Conservation (phyloP, 176 grass and related monocot genomes). For the Bothriochloa decipiens region DNA sequence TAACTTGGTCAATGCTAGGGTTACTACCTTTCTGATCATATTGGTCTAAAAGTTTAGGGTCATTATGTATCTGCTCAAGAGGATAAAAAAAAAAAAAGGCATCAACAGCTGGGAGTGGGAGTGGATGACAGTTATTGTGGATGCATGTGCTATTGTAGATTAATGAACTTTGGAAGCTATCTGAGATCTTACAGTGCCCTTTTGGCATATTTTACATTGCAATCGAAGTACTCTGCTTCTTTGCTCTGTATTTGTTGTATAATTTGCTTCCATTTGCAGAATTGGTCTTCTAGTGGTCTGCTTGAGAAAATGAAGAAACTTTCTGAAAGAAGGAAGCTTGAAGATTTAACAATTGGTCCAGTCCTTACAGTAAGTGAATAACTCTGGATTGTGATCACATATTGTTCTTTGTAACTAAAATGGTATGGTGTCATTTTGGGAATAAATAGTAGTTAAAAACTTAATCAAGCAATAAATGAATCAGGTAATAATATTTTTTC, state of each 20-base stretch:
- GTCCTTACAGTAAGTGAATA: slow-evolving; percentile 83
- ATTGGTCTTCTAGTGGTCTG: slow-evolving; percentile 79
- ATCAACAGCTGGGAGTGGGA: neutral
- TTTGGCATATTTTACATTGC: slow-evolving; percentile 11
- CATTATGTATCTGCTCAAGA: neutral
- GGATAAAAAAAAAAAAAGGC: neutral
- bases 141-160: neutral
- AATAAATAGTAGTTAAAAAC: neutral
- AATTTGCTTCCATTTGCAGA: slow-evolving; percentile 63
- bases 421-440: neutral
- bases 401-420: slow-evolving; percentile 10
- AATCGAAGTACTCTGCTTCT: slow-evolving; percentile 2
- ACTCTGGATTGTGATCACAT: neutral
- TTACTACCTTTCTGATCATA: neutral
- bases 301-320: slow-evolving; percentile 83
- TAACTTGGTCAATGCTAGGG: slow-evolving; percentile 1
- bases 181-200: neutral
- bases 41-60: neutral
- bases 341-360: slow-evolving; percentile 94
- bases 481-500: neutral
- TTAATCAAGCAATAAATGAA: slow-evolving; percentile 5
- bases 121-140: neutral
- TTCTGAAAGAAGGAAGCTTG: slow-evolving; percentile 81
- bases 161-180: slow-evolving; percentile 11
- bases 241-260: slow-evolving; percentile 21